Evolutionary conservation across 1,139 yeast species (phyloP).

Genomic region (Eremothecium gossypii): DNA sequence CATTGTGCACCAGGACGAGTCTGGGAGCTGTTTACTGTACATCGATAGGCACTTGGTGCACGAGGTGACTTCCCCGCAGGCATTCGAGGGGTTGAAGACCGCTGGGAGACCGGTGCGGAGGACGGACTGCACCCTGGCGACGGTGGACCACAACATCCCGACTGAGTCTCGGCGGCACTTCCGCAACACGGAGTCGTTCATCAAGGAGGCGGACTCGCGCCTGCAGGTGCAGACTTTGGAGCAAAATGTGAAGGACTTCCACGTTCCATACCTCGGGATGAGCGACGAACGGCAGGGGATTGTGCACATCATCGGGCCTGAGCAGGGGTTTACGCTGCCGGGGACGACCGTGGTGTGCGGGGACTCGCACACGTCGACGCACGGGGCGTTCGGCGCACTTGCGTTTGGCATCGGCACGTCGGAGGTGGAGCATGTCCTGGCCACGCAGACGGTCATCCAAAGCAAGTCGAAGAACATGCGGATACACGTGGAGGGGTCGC

Average conservation of each 20-base stretch:
- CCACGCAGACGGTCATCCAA: slow-evolving; percentile 93
- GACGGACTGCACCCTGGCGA: slow-evolving; percentile 89
- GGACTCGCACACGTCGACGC: slow-evolving; percentile 96
- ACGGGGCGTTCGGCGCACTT: slow-evolving; percentile 96
- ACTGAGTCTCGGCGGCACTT: slow-evolving; percentile 73
- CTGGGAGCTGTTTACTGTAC: slow-evolving; percentile 76
- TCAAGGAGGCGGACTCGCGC: slow-evolving; percentile 83
- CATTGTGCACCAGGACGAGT: slow-evolving; percentile 78
- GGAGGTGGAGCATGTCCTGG: slow-evolving; percentile 96
- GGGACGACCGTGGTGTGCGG: slow-evolving; percentile 99
- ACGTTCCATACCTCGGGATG: slow-evolving; percentile 89
- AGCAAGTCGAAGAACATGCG: slow-evolving; percentile 94
- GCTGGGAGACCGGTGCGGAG: slow-evolving; percentile 88
- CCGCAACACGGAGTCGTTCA: slow-evolving; percentile 69
- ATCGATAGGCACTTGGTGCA: slow-evolving; percentile 96
- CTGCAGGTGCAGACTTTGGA: slow-evolving; percentile 88
- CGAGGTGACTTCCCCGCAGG: slow-evolving; percentile 98
- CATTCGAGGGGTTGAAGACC: slow-evolving; percentile 85
- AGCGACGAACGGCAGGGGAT: slow-evolving; percentile 91
- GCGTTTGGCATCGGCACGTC: slow-evolving; percentile 99
- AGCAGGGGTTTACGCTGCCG: slow-evolving; percentile 95
- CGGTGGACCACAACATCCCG: slow-evolving; percentile 97
- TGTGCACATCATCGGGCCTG: slow-evolving; percentile 97
- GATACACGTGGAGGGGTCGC: slow-evolving; percentile 72
- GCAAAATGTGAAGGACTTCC: slow-evolving; percentile 83